phyloP scores from a whole-genome alignment of 2,329 filamentous ascomycete species.

The Diaporthe citriasiana region DNA sequence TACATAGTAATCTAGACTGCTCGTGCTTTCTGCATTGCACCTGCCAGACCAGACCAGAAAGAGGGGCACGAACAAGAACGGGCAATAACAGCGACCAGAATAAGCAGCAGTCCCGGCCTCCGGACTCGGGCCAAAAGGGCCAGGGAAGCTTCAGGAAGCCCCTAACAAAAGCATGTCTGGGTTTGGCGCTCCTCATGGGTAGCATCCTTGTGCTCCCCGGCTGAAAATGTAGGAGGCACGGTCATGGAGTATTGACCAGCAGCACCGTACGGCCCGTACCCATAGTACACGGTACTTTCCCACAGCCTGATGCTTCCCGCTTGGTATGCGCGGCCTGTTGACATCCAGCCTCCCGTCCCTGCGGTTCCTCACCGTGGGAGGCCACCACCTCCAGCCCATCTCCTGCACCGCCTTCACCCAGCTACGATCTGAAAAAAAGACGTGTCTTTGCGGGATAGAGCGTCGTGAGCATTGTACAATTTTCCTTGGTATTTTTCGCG shows the following conservation, averaged over 20 bases:
- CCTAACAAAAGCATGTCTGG: constrained; percentile 35
- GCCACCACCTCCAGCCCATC: neutral
- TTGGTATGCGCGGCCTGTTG: constrained; percentile 28
- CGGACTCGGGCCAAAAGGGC: constrained; percentile 5
- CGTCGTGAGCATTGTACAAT: neutral
- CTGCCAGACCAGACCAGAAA: neutral
- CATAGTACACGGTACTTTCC: constrained; percentile 28
- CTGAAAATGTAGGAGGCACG: constrained; percentile 31
- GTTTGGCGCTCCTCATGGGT: constrained; percentile 20
- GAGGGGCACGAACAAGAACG: neutral
- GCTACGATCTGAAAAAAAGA: neutral
- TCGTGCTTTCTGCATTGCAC: constrained; percentile 10
- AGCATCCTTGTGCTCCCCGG: constrained; percentile 36
- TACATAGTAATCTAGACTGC: neutral
- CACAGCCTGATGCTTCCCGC: constrained; percentile 34
- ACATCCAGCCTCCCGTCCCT: constrained; percentile 30
- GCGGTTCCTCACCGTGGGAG: neutral
- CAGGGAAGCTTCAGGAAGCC: constrained; percentile 17
- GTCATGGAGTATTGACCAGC: constrained; percentile 20
- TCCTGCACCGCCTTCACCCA: neutral
- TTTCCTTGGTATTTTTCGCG: neutral
- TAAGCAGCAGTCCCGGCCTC: neutral
- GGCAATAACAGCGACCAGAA: neutral
- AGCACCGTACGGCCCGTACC: constrained; percentile 9
- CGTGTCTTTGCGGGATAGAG: neutral